Base-by-base conservation (phyloP, 352 stramenopile genomes). In the Globisporangium nagaii region DNA sequence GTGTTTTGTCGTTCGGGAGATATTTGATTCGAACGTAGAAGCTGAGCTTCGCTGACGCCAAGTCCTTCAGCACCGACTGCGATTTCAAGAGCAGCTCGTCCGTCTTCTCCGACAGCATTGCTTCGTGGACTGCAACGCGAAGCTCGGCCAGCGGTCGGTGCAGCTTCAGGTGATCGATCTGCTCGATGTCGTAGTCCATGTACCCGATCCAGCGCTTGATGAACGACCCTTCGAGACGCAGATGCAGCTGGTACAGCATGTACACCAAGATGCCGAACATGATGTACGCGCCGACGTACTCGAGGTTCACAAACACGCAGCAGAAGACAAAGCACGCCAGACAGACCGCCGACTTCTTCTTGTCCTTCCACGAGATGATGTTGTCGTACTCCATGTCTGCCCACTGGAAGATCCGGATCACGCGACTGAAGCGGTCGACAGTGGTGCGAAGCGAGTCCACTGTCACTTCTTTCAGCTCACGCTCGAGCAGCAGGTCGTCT, bases 351-450 rank as follows among this genome's bases (percentile, higher is more conserved):
- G 84, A 95, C 50, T 88, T 91, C 49, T 79, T 84, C 48, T 77
- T 86, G 73, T 91, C 85, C 46, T 91, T 93, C 84, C 84, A 95
- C 19, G 80, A 75, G 52, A 95, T 95, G 15, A 95, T 71, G 30
- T 84, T 72, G 28, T 62, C 66, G 52, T 95, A 95, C 46, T 87
- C 70, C 19, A 79, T 70, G 54, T 93, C 84, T 42, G 89, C 60
- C 60, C 74, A 86, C 49, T 88, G 79, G n/a, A 92, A 75, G 4
- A 72, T 60, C 40, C 84, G 79, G 27, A 89, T 69, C 17, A 85
- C 74, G 12, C 82, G 76, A 31, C 68, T 67, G 56, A 93, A 73
- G 3, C 84, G 80, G 34, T 93, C 80, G 32, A 93, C 82, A 20
- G 84, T 95, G 24, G 68, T 69, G 7, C 75, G 68, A 12, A 95